Conservation (phyloP, 768 basidiomycete genomes). For the Wakefieldia striispora region DNA sequence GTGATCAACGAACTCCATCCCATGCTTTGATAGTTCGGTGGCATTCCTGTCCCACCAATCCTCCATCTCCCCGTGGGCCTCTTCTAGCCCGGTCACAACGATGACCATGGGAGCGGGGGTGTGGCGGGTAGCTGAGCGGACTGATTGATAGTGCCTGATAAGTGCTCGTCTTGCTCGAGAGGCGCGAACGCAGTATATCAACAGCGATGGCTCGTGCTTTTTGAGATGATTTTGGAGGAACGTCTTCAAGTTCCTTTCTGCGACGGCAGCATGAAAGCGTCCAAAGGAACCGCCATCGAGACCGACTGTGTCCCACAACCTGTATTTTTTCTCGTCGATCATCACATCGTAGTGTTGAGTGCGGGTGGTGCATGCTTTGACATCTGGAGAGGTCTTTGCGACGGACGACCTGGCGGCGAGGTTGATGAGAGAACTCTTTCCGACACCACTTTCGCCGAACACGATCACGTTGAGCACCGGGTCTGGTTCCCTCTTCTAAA, state of each 20-base stretch:
- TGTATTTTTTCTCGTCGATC: slow-evolving; percentile 20
- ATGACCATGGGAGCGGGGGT: slow-evolving; percentile 35
- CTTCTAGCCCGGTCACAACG: slow-evolving; percentile 41
- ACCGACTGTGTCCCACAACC: slow-evolving; percentile 34
- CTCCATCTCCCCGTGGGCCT: slow-evolving; percentile 33
- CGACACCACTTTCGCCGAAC: slow-evolving; percentile 45
- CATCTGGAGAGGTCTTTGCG: slow-evolving; percentile 34
- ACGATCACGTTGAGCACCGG: slow-evolving; percentile 35
- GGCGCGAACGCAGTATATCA: slow-evolving; percentile 40
- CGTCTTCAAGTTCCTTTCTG: slow-evolving; percentile 28
- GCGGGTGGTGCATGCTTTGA: slow-evolving; percentile 36
- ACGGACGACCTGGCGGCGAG: slow-evolving; percentile 30
- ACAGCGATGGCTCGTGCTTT: slow-evolving; percentile 36
- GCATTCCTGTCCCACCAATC: slow-evolving; percentile 33
- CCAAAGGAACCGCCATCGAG: slow-evolving; percentile 34
- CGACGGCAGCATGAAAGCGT: slow-evolving; percentile 18
- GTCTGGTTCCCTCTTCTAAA: slow-evolving; percentile 1
- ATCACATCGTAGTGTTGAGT: slow-evolving; percentile 23
- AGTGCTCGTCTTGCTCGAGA: slow-evolving; percentile 39
- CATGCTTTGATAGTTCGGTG: slow-evolving; percentile 12
- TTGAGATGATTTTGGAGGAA: slow-evolving; percentile 34
- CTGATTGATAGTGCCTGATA: slow-evolving; percentile 38
- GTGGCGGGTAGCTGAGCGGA: slow-evolving; percentile 31
- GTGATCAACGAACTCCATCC: slow-evolving; percentile 30
- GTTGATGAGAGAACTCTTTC: slow-evolving; percentile 46